Conservation (phyloP, 371 early-diverging fungal genomes). For the Lichtheimia ramosa region DNA sequence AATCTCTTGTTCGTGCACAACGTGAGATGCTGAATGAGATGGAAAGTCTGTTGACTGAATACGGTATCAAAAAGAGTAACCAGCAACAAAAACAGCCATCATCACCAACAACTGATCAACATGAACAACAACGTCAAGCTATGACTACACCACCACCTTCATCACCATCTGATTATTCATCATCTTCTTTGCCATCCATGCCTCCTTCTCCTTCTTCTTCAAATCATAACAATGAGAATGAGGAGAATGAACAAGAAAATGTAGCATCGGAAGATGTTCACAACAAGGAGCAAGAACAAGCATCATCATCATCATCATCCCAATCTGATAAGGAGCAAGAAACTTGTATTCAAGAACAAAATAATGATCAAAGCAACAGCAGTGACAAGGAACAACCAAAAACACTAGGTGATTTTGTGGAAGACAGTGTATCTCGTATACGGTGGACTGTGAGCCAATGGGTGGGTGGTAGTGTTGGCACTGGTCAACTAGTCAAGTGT, state of each 20-base stretch:
- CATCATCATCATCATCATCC: background rate
- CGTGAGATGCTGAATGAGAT: constrained; percentile 19
- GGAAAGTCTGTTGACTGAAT: constrained; percentile 6
- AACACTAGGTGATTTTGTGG: background rate
- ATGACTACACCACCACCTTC: constrained; percentile 8
- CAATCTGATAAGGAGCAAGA: background rate
- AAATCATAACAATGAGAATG: background rate
- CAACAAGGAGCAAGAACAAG: background rate
- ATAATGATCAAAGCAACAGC: background rate
- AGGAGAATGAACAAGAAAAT: background rate
- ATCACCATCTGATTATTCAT: constrained; percentile 4
- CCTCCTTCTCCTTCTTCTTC: constrained; percentile 1
- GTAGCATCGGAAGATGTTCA: background rate
- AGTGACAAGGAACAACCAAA: background rate
- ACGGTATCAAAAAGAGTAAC: constrained; percentile 1
- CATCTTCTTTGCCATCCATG: constrained; percentile 4
- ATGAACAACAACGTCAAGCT: constrained; percentile 3
- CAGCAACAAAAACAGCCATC: background rate
- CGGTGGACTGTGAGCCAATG: constrained; percentile 22
- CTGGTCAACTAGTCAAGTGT: constrained; percentile 16
- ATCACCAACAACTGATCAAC: background rate
- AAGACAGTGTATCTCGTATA: constrained; percentile 10
- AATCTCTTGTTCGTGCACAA: constrained; percentile 13
- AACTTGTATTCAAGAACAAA: background rate
- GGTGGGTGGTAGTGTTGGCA: constrained; percentile 22